Evolutionary conservation across 805 yeast genomes (phyloP), one percentile per base, ranked within the genome.

Genomic region (Candida tibetensis): DNA sequence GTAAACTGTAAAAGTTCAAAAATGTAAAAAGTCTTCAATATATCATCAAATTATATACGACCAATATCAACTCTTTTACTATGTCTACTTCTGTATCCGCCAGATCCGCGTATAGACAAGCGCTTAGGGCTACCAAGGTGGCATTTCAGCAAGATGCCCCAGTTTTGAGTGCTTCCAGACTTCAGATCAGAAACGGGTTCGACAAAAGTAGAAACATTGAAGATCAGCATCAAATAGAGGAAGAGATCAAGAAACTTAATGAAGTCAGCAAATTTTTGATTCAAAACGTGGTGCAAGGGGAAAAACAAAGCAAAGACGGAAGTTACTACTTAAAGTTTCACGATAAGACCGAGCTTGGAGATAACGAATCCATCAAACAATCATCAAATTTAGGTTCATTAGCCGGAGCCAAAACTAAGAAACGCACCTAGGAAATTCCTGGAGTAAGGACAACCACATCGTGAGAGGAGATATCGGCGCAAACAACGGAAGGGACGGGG

Each of bases 201-300:
- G 60, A 71, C 37, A 51, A 57, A 34, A 55, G 64, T 46, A 46
- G 47, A 19, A 17, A 40, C 7, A 51, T 64, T 18, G 34, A 34
- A 2, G 44, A 43, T 16, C 29, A 37, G n/a, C 47, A 44, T n/a
- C 35, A 51, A 31, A 47, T 48, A 5, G 47, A 46, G 9, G 62
- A 81, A 33, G 77, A 74, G 38, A 74, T 78, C 26, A 59, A 66
- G 12, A 68, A 76, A 39, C 64, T 89, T 41, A 74, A 81, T 37
- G 90, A 82, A 13, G 83, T 91, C n/a, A 78, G 90, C 1, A 56
- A 59, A 28, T 82, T 89, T 46, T 66, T 91, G 41, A 69, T 75
- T 34, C 69, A 72, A 41, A 91, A 91, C 58, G 71, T 91, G n/a
- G 97, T 91, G 3, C 99, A 91, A 63, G 98, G 95, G 5, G 68